Percentiles rank a stretch among this genome's conserved stretches.
phyloP scores from a whole-genome alignment of 441 rosid species.

The Bocquillonia castaneifolia region DNA sequence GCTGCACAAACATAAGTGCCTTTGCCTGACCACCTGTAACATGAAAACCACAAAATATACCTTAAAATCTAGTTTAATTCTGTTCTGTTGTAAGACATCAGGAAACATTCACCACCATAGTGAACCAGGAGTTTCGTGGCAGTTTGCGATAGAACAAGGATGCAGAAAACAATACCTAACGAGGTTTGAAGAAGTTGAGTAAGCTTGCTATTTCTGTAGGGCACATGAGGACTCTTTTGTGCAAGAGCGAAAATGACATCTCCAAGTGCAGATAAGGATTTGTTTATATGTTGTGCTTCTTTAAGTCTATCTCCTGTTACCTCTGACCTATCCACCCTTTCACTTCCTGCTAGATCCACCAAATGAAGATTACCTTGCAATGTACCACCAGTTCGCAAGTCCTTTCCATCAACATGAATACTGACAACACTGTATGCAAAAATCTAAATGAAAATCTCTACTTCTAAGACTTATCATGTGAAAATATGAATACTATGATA shows the following conservation, averaged over 20 bases:
- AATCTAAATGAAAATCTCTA: slow-evolving; percentile 7
- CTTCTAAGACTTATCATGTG: not conserved
- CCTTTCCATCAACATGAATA: slow-evolving; percentile 75
- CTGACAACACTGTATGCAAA: slow-evolving; percentile 66
- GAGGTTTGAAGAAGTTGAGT: slow-evolving; percentile 98
- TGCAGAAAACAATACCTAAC: slow-evolving; percentile 43
- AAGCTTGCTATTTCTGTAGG: slow-evolving; percentile 91
- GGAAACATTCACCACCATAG: not conserved
- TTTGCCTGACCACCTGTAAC: slow-evolving; percentile 88
- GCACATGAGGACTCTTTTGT: slow-evolving; percentile 82
- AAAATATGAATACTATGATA: slow-evolving; percentile 6
- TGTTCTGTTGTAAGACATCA: not conserved
- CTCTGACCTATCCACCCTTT: slow-evolving; percentile 90
- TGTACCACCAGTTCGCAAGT: slow-evolving; percentile 53
- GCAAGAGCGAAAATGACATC: slow-evolving; percentile 90
- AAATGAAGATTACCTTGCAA: slow-evolving; percentile 76
- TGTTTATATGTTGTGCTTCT: slow-evolving; percentile 94
- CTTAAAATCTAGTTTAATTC: not conserved
- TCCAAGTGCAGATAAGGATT: slow-evolving; percentile 91
- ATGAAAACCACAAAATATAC: slow-evolving; percentile 15
- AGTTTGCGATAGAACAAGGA: not conserved
- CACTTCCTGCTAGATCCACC: slow-evolving; percentile 97
- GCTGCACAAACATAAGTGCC: slow-evolving; percentile 93
- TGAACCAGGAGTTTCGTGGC: not conserved
- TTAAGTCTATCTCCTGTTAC: slow-evolving; percentile 83